Evolutionary conservation across 2,329 filamentous ascomycete genomes (phyloP).

Genomic region (Penicillium polonicum): DNA sequence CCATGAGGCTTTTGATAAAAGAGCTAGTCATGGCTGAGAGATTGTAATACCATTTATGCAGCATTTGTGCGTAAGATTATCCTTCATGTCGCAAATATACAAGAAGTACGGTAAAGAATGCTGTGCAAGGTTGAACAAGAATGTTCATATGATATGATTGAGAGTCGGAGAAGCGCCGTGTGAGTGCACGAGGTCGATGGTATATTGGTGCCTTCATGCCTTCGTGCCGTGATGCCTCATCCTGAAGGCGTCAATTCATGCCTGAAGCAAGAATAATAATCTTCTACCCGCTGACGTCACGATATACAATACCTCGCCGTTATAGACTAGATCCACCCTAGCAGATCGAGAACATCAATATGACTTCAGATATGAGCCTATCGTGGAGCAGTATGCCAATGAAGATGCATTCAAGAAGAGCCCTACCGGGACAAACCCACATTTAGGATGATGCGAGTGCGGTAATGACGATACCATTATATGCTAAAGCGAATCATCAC

Average conservation of each 20-base stretch:
- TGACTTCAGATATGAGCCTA: slow-evolving; percentile 2
- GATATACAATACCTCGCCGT: neutral
- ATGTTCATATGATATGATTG: no score
- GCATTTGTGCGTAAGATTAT: no score
- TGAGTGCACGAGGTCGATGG: no score
- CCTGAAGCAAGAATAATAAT: neutral
- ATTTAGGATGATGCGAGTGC: neutral
- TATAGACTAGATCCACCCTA: neutral
- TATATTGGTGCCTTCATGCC: no score
- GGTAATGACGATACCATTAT: slow-evolving; percentile 3
- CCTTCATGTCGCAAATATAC: no score
- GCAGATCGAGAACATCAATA: neutral
- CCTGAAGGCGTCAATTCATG: neutral
- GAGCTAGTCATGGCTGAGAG: no score
- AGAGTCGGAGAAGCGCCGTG: no score
- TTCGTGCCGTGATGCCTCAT: no score
- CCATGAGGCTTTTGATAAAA: no score
- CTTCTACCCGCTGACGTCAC: slow-evolving; percentile 1
- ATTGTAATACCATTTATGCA: no score
- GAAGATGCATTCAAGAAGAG: neutral
- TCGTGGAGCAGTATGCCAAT: neutral
- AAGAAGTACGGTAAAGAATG: no score
- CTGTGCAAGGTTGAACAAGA: no score
- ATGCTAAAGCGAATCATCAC: neutral
- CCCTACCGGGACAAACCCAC: neutral